phyloP scores from a whole-genome alignment of 176 grass and related monocot genomes.

The Ensete glaucum region DNA sequence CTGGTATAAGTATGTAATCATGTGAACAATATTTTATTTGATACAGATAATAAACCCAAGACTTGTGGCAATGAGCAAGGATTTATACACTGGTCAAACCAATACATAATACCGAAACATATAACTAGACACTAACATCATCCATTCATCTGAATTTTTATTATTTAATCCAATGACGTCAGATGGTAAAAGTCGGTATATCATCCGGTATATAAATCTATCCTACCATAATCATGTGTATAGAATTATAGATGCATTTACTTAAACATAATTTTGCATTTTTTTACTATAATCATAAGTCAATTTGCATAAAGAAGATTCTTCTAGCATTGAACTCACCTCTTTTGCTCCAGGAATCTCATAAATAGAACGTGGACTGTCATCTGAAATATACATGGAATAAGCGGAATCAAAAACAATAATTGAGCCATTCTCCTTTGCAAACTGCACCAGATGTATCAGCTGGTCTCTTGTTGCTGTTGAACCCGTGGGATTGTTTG shows the following conservation, averaged over 20 bases:
- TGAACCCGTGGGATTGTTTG: slow-evolving; percentile 83
- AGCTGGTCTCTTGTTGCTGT: slow-evolving; percentile 62
- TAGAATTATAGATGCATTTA: not conserved
- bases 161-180: no score
- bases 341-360: slow-evolving; percentile 95
- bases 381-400: slow-evolving; percentile 80
- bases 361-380: slow-evolving; percentile 72
- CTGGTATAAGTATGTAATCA: no score
- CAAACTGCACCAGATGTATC: slow-evolving; percentile 59
- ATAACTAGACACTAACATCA: no score
- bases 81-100: no score
- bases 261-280: no score
- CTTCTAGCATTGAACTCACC: slow-evolving; percentile 23
- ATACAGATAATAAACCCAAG: no score
- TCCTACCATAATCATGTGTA: not conserved
- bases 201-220: not conserved
- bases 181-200: no score
- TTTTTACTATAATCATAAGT: no score
- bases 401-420: slow-evolving; percentile 96
- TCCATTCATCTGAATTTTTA: no score
- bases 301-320: not conserved
- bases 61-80: no score
- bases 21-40: no score
- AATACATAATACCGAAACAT: no score
- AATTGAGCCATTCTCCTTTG: slow-evolving; percentile 67